Evolutionary conservation across 805 yeast species (phyloP), one percentile per base, ranked within the genome.

Genomic region (Pichia nanzhaoensis): DNA sequence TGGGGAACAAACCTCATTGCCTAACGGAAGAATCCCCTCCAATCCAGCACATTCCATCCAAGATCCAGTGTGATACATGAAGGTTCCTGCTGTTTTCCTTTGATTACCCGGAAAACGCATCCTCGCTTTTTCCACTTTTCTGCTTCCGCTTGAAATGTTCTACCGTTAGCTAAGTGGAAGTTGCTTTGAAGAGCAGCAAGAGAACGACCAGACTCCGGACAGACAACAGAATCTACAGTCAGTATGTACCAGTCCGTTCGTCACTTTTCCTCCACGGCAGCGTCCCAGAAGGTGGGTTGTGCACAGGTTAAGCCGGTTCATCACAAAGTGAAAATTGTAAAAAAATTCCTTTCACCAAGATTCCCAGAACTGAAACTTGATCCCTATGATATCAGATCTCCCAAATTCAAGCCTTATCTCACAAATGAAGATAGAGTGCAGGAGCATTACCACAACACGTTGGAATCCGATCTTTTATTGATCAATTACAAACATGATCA

Each of bases 261-360:
- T 56, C n/a, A 41, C n/a, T 66, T 65, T 48, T 61, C 69, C 19
- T 51, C 64, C 37, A 50, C 67, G 0, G 39, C 56, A 50, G 68
- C 55, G 42, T 66, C 57, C 33, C 66, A 65, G 47, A 74, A 67
- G 61, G 74, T 74, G 41, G 83, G 79, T 27, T 77, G 75, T 62
- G 83, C 95, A 34, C 75, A 86, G 42, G 90, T 87, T 32, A 77
- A 83, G 41, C 98, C 99, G 1, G 95, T 91, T 14, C 99, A 93
- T 64, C 99, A 93, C 65, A 74, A 78, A 48, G 85, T 91, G 37
- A 78, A 77, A 53, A 79, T 87, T 58, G 74, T 77, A 56, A 93
- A 93, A 63, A 67, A 79, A 33, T 76, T 77, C 44, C 74, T 91
- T 41, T 82, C 90, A 32, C 89, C 91, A 46, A 71, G 82, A 49